These are phyloP conservation scores for Melampsora medusae DNA, from an alignment of 1,284 basidiomycete genomes.

Conservation along the genomic window DNA sequence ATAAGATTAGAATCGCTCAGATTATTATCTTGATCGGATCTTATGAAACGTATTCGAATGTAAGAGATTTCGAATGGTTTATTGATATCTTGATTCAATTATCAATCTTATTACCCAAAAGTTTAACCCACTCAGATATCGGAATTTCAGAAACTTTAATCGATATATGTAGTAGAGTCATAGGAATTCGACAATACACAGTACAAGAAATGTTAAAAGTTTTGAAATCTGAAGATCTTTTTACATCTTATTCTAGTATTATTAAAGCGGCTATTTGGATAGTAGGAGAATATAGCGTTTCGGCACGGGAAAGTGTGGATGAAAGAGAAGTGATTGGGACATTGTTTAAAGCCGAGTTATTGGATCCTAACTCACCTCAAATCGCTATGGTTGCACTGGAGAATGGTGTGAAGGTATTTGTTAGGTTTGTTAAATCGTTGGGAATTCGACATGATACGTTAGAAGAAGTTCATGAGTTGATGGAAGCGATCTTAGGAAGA, in stretches of 20 bases:
- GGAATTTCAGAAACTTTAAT: slow-evolving; percentile 78
- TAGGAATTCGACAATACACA: slow-evolving; percentile 71
- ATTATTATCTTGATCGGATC: slow-evolving; percentile 79
- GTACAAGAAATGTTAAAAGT: slow-evolving; percentile 76
- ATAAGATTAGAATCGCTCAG: slow-evolving; percentile 75
- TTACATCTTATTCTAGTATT: slow-evolving; percentile 63
- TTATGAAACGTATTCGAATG: slow-evolving; percentile 76
- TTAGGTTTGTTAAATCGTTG: slow-evolving; percentile 30
- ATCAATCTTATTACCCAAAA: slow-evolving; percentile 67
- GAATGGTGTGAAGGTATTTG: slow-evolving; percentile 45
- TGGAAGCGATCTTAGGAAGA: slow-evolving; percentile 27
- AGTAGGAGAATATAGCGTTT: slow-evolving; percentile 81
- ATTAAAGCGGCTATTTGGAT: slow-evolving; percentile 92
- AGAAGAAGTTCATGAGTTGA: slow-evolving; percentile 19
- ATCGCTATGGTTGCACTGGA: slow-evolving; percentile 26
- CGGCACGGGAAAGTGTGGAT: slow-evolving; percentile 48
- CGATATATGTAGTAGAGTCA: slow-evolving; percentile 80
- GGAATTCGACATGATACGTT: slow-evolving; percentile 3
- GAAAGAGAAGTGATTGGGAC: slow-evolving; percentile 54
- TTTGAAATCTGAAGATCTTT: slow-evolving; percentile 71
- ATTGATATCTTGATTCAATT: slow-evolving; percentile 87
- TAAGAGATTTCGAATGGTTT: slow-evolving; percentile 95
- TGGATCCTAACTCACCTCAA: slow-evolving; percentile 20
- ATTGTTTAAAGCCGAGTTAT: slow-evolving; percentile 58
- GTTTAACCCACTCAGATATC: slow-evolving; percentile 16